Base-by-base conservation (phyloP, 2,329 filamentous ascomycete species). In the Didymella pomorum region DNA sequence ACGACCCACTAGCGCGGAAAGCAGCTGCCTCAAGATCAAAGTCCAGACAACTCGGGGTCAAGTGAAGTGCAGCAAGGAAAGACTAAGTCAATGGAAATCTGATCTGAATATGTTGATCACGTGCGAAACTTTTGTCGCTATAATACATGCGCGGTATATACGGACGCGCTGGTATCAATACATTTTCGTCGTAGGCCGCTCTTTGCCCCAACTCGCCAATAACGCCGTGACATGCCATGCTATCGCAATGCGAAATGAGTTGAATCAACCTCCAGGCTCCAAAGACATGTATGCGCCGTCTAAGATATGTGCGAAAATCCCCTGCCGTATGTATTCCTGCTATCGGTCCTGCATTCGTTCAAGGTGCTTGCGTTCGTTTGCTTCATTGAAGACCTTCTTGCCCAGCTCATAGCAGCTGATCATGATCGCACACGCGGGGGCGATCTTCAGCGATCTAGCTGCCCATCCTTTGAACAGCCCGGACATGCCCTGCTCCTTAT, bases 381-480 rank as follows among this genome's bases (percentile, higher is more conserved):
- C 86, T 11, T 86, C 84, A 52, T 87, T 84, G 31, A 96, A 96
- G 74, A 90, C 88, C 76, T 91, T 89, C 83, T 99, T 99, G 49
- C 95, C 93, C 35, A 98, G 86, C 78, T 99, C 95, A 76, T 98
- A 99, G 74, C 90, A 97, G 74, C 92, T 96, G 74, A 99, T 98
- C 95, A 99, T 99, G 74, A 99, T 98, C 26, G 95, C 95, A 78
- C 95, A 99, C 0, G 94, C 92, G 1, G 95, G 95, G 1, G 95
- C 94, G 5, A 99, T 93, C 76, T 98, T 98, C 60, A 98, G 81
- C 66, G 92, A 96, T 37, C 95, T 84, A 0, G 95, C 93, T 23
- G 92, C 89, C 92, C 93, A 97, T 42, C 95, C 95, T 68, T 84
- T 91, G 86, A 96, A 98, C 5, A 99, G 80, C 0, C 95, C 95